These are phyloP conservation scores for Penicillium ucsense DNA, from an alignment of 495 filamentous ascomycete genomes.

Conservation along the genomic window DNA sequence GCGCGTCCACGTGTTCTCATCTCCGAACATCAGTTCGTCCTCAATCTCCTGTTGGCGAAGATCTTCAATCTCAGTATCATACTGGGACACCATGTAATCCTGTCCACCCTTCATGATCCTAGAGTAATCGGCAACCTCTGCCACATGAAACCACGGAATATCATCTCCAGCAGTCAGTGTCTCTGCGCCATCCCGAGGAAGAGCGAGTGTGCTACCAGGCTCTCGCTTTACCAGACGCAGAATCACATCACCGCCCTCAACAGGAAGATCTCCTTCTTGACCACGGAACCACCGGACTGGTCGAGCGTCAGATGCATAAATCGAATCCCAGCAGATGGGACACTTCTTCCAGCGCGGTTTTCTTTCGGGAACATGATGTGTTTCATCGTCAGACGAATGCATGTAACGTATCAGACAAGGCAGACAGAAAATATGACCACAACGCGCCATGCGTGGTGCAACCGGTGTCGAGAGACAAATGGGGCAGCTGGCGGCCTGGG, in stretches of 20 bases:
- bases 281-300: constrained; percentile 88
- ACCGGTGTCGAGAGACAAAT: constrained; percentile 89
- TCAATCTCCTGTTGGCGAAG: constrained; percentile 68
- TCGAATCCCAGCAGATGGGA: constrained; percentile 86
- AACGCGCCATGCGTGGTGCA: constrained; percentile 93
- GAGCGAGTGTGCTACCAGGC: constrained; percentile 69
- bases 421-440: constrained; percentile 94
- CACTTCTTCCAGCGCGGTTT: constrained; percentile 86
- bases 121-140: constrained; percentile 89
- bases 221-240: constrained; percentile 72
- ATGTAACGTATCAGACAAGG: constrained; percentile 93
- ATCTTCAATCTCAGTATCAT: constrained; percentile 64
- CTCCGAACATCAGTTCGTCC: constrained; percentile 87
- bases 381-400: constrained; percentile 66
- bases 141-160: constrained; percentile 89
- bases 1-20: constrained; percentile 83
- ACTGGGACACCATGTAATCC: constrained; percentile 76
- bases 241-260: constrained; percentile 81
- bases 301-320: constrained; percentile 80
- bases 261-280: constrained; percentile 69
- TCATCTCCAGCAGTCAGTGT: constrained; percentile 55
- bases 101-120: constrained; percentile 91
- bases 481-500: constrained; percentile 79
- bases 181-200: constrained; percentile 77
- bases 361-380: constrained; percentile 51